Percentiles rank a stretch among this genome's conserved stretches.
These are phyloP conservation scores for Crithidia bombi DNA, from an alignment of 208 protist species.

Conservation along the genomic window DNA sequence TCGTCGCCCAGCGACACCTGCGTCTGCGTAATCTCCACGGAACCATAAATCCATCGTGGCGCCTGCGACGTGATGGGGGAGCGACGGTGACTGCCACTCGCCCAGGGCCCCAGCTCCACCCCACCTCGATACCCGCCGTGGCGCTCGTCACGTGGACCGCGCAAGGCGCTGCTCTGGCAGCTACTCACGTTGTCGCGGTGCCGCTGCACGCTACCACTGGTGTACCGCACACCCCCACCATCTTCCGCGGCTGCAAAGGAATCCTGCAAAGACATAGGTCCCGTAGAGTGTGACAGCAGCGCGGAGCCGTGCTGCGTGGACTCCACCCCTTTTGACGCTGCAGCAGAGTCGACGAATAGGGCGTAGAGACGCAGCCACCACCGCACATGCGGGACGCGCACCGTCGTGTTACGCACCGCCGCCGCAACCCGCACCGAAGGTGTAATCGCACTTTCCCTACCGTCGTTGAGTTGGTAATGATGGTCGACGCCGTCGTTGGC, in stretches of 20 bases:
- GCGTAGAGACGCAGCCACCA: slow-evolving; percentile 29
- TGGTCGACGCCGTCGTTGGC: neutral
- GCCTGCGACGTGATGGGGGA: neutral
- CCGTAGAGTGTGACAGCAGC: neutral
- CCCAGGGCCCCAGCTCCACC: neutral
- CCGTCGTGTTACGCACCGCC: slow-evolving; percentile 8
- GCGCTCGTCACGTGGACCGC: neutral
- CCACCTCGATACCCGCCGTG: slow-evolving; percentile 4
- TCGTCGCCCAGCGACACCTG: slow-evolving; percentile 5
- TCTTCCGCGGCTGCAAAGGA: neutral
- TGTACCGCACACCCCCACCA: neutral
- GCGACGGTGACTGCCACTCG: too few relatives aligned
- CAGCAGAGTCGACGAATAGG: slow-evolving; percentile 8
- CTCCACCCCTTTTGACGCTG: neutral
- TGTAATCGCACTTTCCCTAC: neutral
- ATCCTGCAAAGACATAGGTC: neutral
- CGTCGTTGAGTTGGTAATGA: too few relatives aligned
- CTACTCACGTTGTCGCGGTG: slow-evolving; percentile 4
- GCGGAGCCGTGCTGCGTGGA: neutral
- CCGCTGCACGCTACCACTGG: neutral
- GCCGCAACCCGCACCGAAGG: slow-evolving; percentile 6
- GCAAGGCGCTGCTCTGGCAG: slow-evolving; percentile 1
- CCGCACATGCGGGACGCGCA: slow-evolving; percentile 28
- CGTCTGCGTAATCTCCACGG: slow-evolving; percentile 16
- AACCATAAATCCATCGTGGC: slow-evolving; percentile 3